Percentiles rank a stretch among this genome's conserved stretches.
Conservation (phyloP, 2,329 filamentous ascomycete species). For the Pestalotiopsis sp. region DNA sequence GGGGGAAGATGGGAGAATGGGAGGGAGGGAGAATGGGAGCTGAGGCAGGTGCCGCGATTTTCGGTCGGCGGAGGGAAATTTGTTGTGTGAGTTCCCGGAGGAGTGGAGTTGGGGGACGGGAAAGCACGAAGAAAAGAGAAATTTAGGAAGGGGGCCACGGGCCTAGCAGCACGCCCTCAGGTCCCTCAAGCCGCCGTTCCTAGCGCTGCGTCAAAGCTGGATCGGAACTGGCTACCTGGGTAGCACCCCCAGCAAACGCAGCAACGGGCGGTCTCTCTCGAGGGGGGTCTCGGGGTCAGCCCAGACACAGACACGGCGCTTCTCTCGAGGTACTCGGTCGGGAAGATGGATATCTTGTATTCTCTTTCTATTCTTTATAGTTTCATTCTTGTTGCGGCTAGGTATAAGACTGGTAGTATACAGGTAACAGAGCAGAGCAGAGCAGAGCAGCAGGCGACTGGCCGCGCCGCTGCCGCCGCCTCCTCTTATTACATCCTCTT, state of each 20-base stretch:
- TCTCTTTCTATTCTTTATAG: background rate
- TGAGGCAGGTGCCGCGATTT: conserved; percentile 7
- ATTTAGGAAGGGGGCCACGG: conserved; percentile 6
- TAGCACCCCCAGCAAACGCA: background rate
- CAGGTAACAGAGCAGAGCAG: too few species aligned
- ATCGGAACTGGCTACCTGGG: conserved; percentile 9
- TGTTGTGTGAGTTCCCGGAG: conserved; percentile 10
- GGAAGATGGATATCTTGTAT: background rate
- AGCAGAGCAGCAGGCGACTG: too few species aligned
- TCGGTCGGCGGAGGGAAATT: conserved; percentile 8
- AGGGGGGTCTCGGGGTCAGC: background rate
- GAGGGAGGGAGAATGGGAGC: background rate
- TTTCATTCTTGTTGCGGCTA: background rate
- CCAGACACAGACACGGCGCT: background rate
- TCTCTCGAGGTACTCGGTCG: background rate
- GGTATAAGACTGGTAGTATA: too few species aligned
- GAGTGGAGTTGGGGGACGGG: conserved; percentile 4
- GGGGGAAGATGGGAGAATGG: background rate
- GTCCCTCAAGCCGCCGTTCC: conserved; percentile 9
- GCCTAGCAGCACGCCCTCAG: conserved; percentile 4
- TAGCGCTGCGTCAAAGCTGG: conserved; percentile 11
- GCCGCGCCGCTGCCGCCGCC: too few species aligned
- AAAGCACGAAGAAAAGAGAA: conserved; percentile 1
- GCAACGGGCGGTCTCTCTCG: background rate
- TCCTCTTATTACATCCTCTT: too few species aligned